phyloP scores from a whole-genome alignment of 1,284 basidiomycete species.

The Thecaphora frezii region DNA sequence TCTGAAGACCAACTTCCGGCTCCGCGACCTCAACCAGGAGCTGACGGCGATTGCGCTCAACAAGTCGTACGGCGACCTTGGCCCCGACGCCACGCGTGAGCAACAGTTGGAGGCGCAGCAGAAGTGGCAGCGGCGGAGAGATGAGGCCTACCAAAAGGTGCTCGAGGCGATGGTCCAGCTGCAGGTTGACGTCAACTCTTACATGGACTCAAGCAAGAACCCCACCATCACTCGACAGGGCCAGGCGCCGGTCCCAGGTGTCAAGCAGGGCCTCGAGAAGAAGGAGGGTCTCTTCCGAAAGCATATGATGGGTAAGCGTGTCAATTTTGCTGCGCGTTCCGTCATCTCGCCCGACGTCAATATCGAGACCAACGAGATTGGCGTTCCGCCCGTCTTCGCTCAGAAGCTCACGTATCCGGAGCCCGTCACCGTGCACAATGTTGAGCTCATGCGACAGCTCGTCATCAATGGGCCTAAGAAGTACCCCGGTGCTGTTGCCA shows the following conservation, averaged over 20 bases:
- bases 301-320: conserved; percentile 99
- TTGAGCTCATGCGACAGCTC: conserved; percentile 82
- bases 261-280: conserved; percentile 97
- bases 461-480: conserved; percentile 88
- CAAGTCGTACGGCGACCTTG: conserved; percentile 59
- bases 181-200: conserved; percentile 93
- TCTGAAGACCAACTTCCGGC: conserved; percentile 69
- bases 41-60: conserved; percentile 70
- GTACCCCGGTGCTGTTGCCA: conserved; percentile 90
- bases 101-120: conserved; percentile 61
- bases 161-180: conserved; percentile 83
- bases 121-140: conserved; percentile 60
- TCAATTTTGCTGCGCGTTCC: conserved; percentile 97
- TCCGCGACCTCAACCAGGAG: conserved; percentile 66
- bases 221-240: conserved; percentile 81
- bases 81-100: conserved; percentile 45
- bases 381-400: conserved; percentile 95
- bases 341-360: conserved; percentile 99
- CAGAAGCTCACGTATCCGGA: conserved; percentile 96
- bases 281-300: conserved; percentile 98
- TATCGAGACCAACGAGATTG: conserved; percentile 98
- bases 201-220: conserved; percentile 96
- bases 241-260: conserved; percentile 86
- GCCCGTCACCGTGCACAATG: conserved; percentile 89
- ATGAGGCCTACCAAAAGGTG: conserved; percentile 68